Base-by-base conservation (phyloP, 1,139 yeast genomes). In the Yamadazyma kanchanaburiensis region DNA sequence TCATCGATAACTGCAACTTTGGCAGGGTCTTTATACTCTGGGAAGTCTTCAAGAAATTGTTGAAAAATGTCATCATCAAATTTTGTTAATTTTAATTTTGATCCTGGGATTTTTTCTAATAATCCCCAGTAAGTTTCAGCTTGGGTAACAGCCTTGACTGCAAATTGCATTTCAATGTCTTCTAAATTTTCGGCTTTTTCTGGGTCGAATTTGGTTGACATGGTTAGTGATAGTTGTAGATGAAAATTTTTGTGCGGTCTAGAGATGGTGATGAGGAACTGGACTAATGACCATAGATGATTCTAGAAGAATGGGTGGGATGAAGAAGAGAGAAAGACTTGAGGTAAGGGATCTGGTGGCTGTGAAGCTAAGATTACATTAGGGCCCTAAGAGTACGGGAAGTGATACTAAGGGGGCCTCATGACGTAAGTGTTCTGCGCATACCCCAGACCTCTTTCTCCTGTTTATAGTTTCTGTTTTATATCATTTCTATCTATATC, bases 141-240 rank as follows among this genome's bases (percentile, higher is more conserved):
- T 58, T 94, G 97, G 59, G 77, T 80, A 15, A 94, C 98, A 6
- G 97, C 98, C 63, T 86, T 88, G 41, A 94, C 98, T 30, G 98
- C 97, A 53, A 91, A 91, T 64, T 89, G 96, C 73, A 78, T 85
- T 61, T 89, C 97, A 51, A 91, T 86, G 43, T 71, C 81, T 52
- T 74, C 80, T 40, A 72, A 59, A 60, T 75, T 75, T 32, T 75
- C 80, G 12, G 81, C 79, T 35, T 58, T 62, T 44, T 75, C 80
- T 11, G 80, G 77, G 42, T 68, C 64, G 43, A 70, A 66, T 45
- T 45, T 46, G 19, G 60, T 45, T 20, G 57, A 40, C 60, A 54
- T 55, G 13, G 26, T 25, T 18, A 18, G 10, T 18, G 9, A 18
- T 8, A 18, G n/a, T n/a, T n/a, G n/a, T n/a, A n/a, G n/a, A n/a